phyloP scores from a whole-genome alignment of 139 green algal genomes.

The Chlorella sp. region DNA sequence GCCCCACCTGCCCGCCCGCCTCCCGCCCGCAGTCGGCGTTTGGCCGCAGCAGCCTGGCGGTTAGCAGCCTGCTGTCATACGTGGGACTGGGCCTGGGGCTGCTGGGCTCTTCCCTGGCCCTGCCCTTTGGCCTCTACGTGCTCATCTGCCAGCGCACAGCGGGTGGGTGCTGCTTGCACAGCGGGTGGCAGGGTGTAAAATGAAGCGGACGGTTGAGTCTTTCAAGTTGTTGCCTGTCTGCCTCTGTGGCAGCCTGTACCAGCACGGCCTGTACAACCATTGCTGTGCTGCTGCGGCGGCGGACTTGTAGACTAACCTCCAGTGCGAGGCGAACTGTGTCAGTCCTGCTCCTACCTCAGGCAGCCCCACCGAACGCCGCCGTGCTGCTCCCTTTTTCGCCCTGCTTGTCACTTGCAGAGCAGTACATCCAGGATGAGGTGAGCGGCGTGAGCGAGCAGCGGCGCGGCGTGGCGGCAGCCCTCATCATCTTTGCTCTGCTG shows the following conservation, averaged over 20 bases:
- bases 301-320: too few relatives aligned
- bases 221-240: too few relatives aligned
- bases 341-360: too few relatives aligned
- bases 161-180: slow-evolving; percentile 43
- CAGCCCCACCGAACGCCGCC: too few relatives aligned
- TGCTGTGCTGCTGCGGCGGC: too few relatives aligned
- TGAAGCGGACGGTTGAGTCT: too few relatives aligned
- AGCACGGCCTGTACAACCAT: too few relatives aligned
- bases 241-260: too few relatives aligned
- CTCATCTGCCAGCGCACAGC: slow-evolving; percentile 82
- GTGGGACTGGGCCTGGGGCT: slow-evolving; percentile 83
- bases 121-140: slow-evolving; percentile 91
- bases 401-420: too few relatives aligned
- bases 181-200: slow-evolving; percentile 14
- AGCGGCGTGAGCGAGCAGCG: slow-evolving; percentile 48
- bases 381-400: too few relatives aligned
- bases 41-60: slow-evolving; percentile 66
- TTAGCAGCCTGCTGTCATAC: slow-evolving; percentile 87
- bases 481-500: slow-evolving; percentile 69
- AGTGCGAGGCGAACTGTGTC: too few relatives aligned
- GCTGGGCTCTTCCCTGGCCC: slow-evolving; percentile 75
- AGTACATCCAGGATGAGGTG: slow-evolving; percentile 79
- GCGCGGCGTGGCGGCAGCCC: slow-evolving; percentile 50
- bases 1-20: background rate
- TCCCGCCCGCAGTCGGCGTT: slow-evolving; percentile 55